Evolutionary conservation across 768 basidiomycete genomes (phyloP), one percentile per base, ranked within the genome.

Genomic region (Suillus sp.): DNA sequence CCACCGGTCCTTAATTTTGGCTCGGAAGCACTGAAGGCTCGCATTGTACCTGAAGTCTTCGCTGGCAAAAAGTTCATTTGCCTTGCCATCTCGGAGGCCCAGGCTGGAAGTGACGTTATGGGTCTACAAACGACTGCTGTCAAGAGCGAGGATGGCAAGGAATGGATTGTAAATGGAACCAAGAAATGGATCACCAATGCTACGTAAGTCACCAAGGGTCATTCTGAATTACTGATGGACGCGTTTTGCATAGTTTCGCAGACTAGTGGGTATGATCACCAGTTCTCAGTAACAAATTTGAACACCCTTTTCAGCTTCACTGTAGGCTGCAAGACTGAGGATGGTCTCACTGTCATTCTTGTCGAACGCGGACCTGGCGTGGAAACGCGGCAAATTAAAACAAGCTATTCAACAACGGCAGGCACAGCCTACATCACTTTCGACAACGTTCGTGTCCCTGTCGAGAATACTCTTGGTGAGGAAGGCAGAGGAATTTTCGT

Each of bases 361-460:
- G 83, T 90, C 47, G 89, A 86, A 69, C 84, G 89, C 40, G 74
- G 78, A 22, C 81, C 86, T 56, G 84, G 88, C 60, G 83, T 91
- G 53, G 84, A 89, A 75, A 86, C 86, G 22, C 85, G 86, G 62
- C 78, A 81, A 47, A 87, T 94, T 81, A 83, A 91, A 79, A 92
- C 90, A 11, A 87, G 87, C n/a, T 96, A 99, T 75, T 95, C 93
- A 0, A 69, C 88, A 0, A 79, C 93, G 4, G 96, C 96, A 16
- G 96, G 96, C 11, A 97, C 96, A 1, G 88, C 86, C 35, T 91
- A 87, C 66, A 84, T 93, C 64, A 92, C 90, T 0, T 92, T 93
- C 65, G 91, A 95, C 61, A 82, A 93, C 61, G 94, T 91, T 42
- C 87, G 86, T 66, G 94, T 95, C 0, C 95, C 96, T 9, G 86